A percentile compares a stretch with the other conserved stretches of the same genome.
Conservation (phyloP, 2,329 filamentous ascomycete genomes). For the Nemania sp. region DNA sequence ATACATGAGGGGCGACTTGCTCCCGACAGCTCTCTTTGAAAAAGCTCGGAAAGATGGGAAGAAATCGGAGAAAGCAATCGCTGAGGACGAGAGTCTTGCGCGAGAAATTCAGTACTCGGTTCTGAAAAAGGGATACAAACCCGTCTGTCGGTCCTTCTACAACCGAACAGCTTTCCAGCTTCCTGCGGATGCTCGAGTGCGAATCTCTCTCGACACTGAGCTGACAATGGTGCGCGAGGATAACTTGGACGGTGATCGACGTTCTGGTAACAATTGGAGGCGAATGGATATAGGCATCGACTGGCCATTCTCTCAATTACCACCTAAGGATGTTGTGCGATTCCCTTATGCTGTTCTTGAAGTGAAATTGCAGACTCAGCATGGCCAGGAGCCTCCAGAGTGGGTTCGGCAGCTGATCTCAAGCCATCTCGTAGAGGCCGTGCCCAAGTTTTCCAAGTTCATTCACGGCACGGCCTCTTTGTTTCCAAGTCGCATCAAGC, state of each 20-base stretch:
- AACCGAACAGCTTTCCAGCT: constrained; percentile 98
- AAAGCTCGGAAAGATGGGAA: constrained; percentile 95
- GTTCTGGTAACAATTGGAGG: constrained; percentile 89
- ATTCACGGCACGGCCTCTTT: constrained; percentile 91
- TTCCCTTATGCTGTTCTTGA: constrained; percentile 97
- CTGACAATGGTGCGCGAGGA: constrained; percentile 94
- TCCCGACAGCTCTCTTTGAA: constrained; percentile 88
- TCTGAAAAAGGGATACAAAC: constrained; percentile 81
- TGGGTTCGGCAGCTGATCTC: constrained; percentile 94
- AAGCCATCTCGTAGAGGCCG: constrained; percentile 95
- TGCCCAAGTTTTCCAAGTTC: constrained; percentile 99
- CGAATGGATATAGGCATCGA: constrained; percentile 98
- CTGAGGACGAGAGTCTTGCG: constrained; percentile 85
- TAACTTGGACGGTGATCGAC: constrained; percentile 78
- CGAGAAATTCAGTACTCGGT: constrained; percentile 93
- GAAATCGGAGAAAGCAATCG: constrained; percentile 89
- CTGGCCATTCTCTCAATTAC: constrained; percentile 88
- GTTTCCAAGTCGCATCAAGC: constrained; percentile 83
- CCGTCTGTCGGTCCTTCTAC: constrained; percentile 95
- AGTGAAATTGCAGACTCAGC: constrained; percentile 96
- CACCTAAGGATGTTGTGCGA: constrained; percentile 79
- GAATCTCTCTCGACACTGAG: constrained; percentile 95
- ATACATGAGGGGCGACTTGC: constrained; percentile 81
- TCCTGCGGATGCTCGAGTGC: constrained; percentile 91
- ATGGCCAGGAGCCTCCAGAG: constrained; percentile 90